Base-by-base conservation (phyloP, 2,329 filamentous ascomycete genomes). In the Paraphoma chrysanthemicola region DNA sequence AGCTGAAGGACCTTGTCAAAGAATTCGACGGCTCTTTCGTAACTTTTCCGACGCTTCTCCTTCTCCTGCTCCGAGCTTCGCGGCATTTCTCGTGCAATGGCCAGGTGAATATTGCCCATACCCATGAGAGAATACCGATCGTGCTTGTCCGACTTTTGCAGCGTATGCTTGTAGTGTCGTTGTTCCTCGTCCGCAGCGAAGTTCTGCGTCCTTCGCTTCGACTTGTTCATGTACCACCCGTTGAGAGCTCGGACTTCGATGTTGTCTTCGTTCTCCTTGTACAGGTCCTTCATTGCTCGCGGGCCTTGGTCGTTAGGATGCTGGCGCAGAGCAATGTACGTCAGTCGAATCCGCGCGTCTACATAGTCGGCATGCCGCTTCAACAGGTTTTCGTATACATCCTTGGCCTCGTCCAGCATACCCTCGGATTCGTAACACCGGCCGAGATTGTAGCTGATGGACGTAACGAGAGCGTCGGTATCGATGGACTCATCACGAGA, bases 1-100 rank as follows among this genome's bases (percentile, higher is more conserved):
- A 99, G 82, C 61, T 96, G 92, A 18, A 99, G 82, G 4, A 94
- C 94, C 79, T 99, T 99, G 75, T 98, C 95, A 68, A 97, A 99
- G 78, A 99, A 99, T 74, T 99, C 96, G 10, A 98, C 93, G 0
- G 95, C 93, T 65, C 94, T 93, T 73, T 89, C 88, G 73, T 98
- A 99, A 59, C 88, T 90, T 66, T 90, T 91, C 54, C 89, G 90
- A 51, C 93, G 89, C 80, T 96, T 97, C 69, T 96, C 90, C 78
- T 92, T 96, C 57, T 99, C 94, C 57, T 88, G 84, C 8, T 98
- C 95, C 0, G 91, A 91, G 59, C 95, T 91, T 48, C 93, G 88
- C 30, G 92, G 90, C 93, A 98, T 97, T 76, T 99, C 96, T 66
- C 95, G 88, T 9, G 95, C 95, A 59, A 92, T 88, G 64, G 90